A percentile compares a stretch with the other conserved stretches of the same genome.
These are phyloP conservation scores for Chamaecrista fasciculata DNA, from an alignment of 306 rosid genomes.

Conservation along the genomic window DNA sequence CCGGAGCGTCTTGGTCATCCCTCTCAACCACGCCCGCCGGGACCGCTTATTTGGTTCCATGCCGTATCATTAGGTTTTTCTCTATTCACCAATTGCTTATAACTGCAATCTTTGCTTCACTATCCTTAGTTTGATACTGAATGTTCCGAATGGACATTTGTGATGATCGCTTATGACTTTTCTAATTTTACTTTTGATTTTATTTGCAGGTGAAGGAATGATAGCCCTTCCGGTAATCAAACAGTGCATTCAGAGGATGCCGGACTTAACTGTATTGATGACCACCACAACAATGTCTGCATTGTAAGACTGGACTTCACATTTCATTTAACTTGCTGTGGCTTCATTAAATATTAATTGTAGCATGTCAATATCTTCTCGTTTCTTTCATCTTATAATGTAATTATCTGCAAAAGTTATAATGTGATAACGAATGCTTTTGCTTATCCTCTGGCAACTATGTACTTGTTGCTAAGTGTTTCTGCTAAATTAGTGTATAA, in stretches of 20 bases:
- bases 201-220: slow-evolving; percentile 77
- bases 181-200: neutral
- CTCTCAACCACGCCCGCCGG: slow-evolving; percentile 59
- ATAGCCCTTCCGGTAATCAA: slow-evolving; percentile 79
- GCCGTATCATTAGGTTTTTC: slow-evolving; percentile 78
- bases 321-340: neutral
- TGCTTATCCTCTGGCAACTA: neutral
- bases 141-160: neutral
- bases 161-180: neutral
- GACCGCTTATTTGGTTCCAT: slow-evolving; percentile 86
- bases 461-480: neutral
- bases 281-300: slow-evolving; percentile 79
- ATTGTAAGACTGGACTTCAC: slow-evolving; percentile 49
- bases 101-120: too few relatives aligned
- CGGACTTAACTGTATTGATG: slow-evolving; percentile 66
- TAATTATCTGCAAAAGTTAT: neutral
- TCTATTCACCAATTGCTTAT: neutral
- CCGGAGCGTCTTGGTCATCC: slow-evolving; percentile 77
- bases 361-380: neutral
- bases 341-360: neutral
- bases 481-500: neutral
- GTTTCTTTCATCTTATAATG: neutral
- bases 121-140: neutral
- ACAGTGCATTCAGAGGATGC: slow-evolving; percentile 60
- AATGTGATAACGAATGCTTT: slow-evolving; percentile 12